Conservation (phyloP, 768 basidiomycete species). For the Lentinula lateritia region DNA sequence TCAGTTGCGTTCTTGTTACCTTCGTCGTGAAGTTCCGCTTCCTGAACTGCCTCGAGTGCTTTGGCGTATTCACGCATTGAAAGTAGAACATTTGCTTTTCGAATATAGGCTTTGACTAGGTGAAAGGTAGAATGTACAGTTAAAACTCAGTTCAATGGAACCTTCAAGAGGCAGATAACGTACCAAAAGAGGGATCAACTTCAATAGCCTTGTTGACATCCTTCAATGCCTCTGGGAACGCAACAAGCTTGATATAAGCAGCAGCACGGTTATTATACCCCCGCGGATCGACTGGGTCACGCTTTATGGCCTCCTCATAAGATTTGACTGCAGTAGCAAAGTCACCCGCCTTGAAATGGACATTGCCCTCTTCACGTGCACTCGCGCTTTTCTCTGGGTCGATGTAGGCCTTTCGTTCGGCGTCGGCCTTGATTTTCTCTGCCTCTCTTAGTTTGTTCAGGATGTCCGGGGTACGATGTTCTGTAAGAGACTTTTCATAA, state of each 20-base stretch:
- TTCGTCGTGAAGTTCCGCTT: conserved; percentile 72
- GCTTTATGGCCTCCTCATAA: conserved; percentile 96
- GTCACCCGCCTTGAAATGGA: conserved; percentile 85
- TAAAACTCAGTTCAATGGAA: conserved; percentile 4
- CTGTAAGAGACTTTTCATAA: conserved; percentile 90
- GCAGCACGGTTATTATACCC: conserved; percentile 99
- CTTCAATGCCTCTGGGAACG: conserved; percentile 93
- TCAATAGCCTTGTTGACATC: conserved; percentile 93
- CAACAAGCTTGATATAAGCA: conserved; percentile 91
- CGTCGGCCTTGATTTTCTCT: conserved; percentile 75
- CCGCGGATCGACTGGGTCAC: conserved; percentile 82
- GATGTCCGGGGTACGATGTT: conserved; percentile 93
- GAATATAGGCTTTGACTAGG: conserved; percentile 89
- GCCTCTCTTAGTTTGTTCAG: conserved; percentile 84
- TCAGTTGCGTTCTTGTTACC: conserved; percentile 79
- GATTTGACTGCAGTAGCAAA: conserved; percentile 88
- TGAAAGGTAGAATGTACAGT: neutral
- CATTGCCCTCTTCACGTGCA: conserved; percentile 91
- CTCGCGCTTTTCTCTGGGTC: conserved; percentile 76
- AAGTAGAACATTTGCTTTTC: conserved; percentile 80
- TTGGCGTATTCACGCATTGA: conserved; percentile 90
- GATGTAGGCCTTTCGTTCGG: conserved; percentile 78
- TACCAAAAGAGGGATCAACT: conserved; percentile 81
- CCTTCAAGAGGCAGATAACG: conserved; percentile 16
- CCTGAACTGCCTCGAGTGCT: conserved; percentile 79